A percentile compares a stretch with the other conserved stretches of the same genome.
phyloP scores from a whole-genome alignment of 768 basidiomycete genomes.

The Lentinula aciculospora region DNA sequence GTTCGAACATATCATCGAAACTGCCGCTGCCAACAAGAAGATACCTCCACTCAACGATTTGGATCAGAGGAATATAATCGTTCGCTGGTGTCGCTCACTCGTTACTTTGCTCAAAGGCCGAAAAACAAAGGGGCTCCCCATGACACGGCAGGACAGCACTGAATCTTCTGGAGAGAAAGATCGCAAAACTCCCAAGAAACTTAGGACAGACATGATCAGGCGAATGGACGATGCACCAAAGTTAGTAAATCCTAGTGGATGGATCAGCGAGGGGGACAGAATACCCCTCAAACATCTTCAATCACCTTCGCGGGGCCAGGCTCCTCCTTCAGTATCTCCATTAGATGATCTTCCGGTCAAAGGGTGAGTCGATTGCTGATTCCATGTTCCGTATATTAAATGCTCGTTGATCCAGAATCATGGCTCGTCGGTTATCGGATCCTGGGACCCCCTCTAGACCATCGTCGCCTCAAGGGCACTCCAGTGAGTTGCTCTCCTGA shows the following conservation, averaged over 20 bases:
- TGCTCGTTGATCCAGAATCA: conserved; percentile 7
- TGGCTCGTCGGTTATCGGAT: conserved; percentile 32
- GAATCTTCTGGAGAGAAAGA: conserved; percentile 9
- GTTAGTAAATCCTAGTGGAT: conserved; percentile 70
- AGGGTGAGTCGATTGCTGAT: not conserved
- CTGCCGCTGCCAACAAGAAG: conserved; percentile 27
- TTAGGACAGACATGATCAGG: conserved; percentile 74
- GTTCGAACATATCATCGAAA: conserved; percentile 53
- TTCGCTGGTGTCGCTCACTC: conserved; percentile 14
- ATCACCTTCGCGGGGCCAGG: not conserved
- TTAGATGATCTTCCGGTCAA: not conserved
- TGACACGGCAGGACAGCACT: conserved; percentile 12
- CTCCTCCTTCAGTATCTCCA: conserved; percentile 15
- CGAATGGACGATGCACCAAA: conserved; percentile 65
- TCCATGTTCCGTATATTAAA: not conserved
- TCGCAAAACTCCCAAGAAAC: conserved; percentile 19
- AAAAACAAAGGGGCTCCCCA: not conserved
- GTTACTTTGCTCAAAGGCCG: conserved; percentile 25
- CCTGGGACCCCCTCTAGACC: conserved; percentile 27
- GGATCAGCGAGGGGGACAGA: conserved; percentile 45
- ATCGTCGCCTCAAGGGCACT: conserved; percentile 19
- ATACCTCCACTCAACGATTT: conserved; percentile 14
- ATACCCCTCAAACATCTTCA: conserved; percentile 12
- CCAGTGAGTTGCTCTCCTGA: conserved; percentile 20
- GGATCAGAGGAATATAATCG: conserved; percentile 11